Evolutionary conservation across 2,329 filamentous ascomycete species (phyloP), one percentile per base, ranked within the genome.

Genomic region (Mycogone perniciosa): DNA sequence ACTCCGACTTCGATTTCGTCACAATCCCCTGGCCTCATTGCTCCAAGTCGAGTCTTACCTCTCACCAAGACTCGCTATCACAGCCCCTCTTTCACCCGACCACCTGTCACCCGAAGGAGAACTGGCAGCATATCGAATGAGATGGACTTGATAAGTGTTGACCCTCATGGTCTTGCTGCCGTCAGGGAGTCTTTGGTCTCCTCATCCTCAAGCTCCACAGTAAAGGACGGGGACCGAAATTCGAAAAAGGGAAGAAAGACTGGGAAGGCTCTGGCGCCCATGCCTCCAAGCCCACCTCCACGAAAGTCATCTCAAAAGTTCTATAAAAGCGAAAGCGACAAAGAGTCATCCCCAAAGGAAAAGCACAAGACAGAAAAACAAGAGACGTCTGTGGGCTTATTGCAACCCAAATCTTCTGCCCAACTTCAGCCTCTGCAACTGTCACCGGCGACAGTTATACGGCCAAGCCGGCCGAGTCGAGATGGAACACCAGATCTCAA

Each of bases 1-100:
- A 90, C 87, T 3, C 87, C 87, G 6, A 89, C 86, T 4, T 90
- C 87, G 7, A 83, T 87, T 56, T 86, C 84, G 6, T 90, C 87
- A 1, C 84, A 86, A 59, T 90, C 86, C 11, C 85, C 87, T 4
- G 77, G 80, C 3, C 66, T 85, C 4, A 67, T 81, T 64, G 76
- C 61, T 54, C 79, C 68, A 48, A 72, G 64, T 54, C 74, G 68
- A 54, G 73, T 63, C 57, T 75, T 66, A 29, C 68, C 71, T 45
- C 65, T 72, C 7, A 39, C 29, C n/a, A 75, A 76, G 58, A 62
- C 66, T 52, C 75, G 75, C 58, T 79, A 82, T 64, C 69, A 68
- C 49, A 85, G 80, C 60, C 81, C 77, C 43, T 70, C 74, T 44
- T 67, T 76, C 53, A 79, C 72, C 46, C 73, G 81, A 54, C 82